A percentile compares a stretch with the other conserved stretches of the same genome.
Evolutionary conservation across 2,329 filamentous ascomycete genomes (phyloP).

Genomic region (Chaetomium globosum): DNA sequence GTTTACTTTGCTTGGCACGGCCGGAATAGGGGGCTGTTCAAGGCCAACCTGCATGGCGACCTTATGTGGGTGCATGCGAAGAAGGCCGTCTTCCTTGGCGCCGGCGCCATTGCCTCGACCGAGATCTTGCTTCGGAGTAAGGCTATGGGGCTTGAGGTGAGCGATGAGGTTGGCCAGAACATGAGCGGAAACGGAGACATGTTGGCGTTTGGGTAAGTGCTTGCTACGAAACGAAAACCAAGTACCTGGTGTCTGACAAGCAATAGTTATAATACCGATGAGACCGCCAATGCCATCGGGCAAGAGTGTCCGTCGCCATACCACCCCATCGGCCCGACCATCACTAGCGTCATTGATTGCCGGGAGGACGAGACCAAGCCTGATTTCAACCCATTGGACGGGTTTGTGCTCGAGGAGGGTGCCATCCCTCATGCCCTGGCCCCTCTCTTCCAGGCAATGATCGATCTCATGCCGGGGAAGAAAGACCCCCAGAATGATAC

Average conservation of each 20-base stretch:
- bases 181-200: conserved; percentile 71
- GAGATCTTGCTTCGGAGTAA: conserved; percentile 66
- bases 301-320: conserved; percentile 52
- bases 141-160: conserved; percentile 60
- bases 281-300: conserved; percentile 60
- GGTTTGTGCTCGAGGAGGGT: conserved; percentile 67
- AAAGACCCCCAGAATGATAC: conserved; percentile 45
- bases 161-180: conserved; percentile 58
- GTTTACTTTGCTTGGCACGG: conserved; percentile 68
- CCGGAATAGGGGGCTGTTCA: conserved; percentile 58
- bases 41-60: conserved; percentile 57
- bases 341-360: conserved; percentile 65
- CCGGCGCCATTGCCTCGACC: conserved; percentile 65
- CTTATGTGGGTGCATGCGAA: conserved; percentile 69
- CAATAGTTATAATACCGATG: conserved; percentile 60
- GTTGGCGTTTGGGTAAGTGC: conserved; percentile 59
- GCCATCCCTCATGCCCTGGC: conserved; percentile 61
- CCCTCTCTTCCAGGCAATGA: conserved; percentile 58
- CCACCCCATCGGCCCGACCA: conserved; percentile 62
- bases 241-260: conserved; percentile 30
- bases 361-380: conserved; percentile 46
- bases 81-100: conserved; percentile 67
- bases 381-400: conserved; percentile 56
- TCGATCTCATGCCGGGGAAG: conserved; percentile 57
- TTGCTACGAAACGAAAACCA: not conserved